A percentile compares a stretch with the other conserved stretches of the same genome.
phyloP scores from a whole-genome alignment of 768 basidiomycete genomes.

The Dioszegia aurantiaca region DNA sequence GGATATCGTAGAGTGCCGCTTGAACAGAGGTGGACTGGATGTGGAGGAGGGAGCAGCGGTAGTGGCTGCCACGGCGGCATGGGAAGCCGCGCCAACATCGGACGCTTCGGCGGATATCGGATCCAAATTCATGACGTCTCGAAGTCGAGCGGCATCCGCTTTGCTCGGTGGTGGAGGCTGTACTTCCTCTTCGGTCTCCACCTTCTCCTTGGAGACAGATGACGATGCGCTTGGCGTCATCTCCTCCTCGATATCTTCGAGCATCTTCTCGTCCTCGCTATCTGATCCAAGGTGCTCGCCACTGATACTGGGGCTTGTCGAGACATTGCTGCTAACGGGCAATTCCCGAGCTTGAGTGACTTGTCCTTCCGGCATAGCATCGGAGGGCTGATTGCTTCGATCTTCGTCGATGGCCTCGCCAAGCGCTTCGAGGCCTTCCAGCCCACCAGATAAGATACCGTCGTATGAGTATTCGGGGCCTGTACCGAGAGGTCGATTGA shows the following conservation, averaged over 20 bases:
- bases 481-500: slow-evolving; percentile 74
- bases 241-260: slow-evolving; percentile 36
- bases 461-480: slow-evolving; percentile 73
- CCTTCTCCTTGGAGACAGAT: slow-evolving; percentile 11
- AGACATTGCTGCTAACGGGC: slow-evolving; percentile 50
- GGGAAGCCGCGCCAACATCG: slow-evolving; percentile 32
- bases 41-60: slow-evolving; percentile 36
- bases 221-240: slow-evolving; percentile 31
- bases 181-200: neutral
- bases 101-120: slow-evolving; percentile 23
- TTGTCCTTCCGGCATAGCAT: slow-evolving; percentile 66
- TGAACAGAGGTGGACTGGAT: slow-evolving; percentile 3
- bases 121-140: slow-evolving; percentile 40
- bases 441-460: slow-evolving; percentile 82
- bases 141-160: slow-evolving; percentile 33
- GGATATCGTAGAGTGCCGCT: neutral
- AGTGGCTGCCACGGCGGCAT: slow-evolving; percentile 35
- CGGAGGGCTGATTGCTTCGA: slow-evolving; percentile 64
- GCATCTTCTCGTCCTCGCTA: slow-evolving; percentile 31
- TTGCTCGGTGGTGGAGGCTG: slow-evolving; percentile 42
- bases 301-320: slow-evolving; percentile 43
- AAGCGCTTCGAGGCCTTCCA: slow-evolving; percentile 77
- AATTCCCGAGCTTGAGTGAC: slow-evolving; percentile 57
- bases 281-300: slow-evolving; percentile 31
- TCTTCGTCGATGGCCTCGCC: slow-evolving; percentile 72